Percentiles rank a stretch among this genome's conserved stretches.
These are phyloP conservation scores for Xylaria sp. DNA, from an alignment of 2,329 filamentous ascomycete species.

Conservation along the genomic window DNA sequence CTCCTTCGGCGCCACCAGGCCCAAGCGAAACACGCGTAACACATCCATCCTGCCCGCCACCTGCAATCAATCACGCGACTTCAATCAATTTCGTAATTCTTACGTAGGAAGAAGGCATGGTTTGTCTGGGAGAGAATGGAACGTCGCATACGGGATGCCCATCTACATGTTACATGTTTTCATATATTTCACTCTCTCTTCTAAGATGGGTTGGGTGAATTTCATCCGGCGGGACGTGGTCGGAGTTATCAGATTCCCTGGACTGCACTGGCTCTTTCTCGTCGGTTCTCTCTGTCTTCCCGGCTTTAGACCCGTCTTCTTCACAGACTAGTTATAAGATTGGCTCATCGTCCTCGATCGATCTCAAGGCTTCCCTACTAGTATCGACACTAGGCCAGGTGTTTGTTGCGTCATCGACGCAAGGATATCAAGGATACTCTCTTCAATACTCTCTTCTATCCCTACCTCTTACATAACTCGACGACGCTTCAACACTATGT, in stretches of 20 bases:
- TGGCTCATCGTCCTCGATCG: neutral
- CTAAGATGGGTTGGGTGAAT: neutral
- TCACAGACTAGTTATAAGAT: neutral
- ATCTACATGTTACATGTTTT: neutral
- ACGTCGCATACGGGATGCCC: neutral
- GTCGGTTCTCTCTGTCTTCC: too few species aligned
- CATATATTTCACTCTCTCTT: neutral
- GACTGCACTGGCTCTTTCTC: too few species aligned
- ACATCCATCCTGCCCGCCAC: neutral
- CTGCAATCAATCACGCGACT: constrained; percentile 1
- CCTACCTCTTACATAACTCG: neutral
- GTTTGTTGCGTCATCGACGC: neutral
- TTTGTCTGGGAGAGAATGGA: neutral
- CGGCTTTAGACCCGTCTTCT: too few species aligned
- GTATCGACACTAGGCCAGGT: neutral
- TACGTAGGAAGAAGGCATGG: neutral
- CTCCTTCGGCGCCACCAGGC: neutral
- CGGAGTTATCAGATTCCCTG: neutral
- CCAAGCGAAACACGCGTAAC: neutral
- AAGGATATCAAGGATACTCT: neutral
- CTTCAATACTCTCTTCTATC: neutral
- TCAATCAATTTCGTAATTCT: neutral
- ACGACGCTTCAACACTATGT: neutral
- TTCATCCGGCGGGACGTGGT: neutral
- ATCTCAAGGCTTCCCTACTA: neutral